Percentiles rank a stretch among this genome's conserved stretches.
Evolutionary conservation across 345 rosid species (phyloP).

Genomic region (Sisymbrium irio): DNA sequence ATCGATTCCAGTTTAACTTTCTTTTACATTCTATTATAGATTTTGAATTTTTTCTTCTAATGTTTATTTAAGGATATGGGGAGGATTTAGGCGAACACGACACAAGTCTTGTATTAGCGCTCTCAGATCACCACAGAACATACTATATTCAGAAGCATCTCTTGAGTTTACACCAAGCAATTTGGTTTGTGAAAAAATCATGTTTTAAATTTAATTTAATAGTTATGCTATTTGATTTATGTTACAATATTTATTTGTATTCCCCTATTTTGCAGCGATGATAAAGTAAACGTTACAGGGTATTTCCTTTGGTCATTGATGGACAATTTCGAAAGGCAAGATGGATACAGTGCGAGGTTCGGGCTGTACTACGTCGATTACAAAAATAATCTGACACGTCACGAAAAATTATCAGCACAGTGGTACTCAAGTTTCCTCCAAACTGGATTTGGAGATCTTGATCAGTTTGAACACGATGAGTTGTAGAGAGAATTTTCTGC

Average conservation of each 20-base stretch:
- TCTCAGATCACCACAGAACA: constrained; percentile 25
- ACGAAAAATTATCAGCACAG: constrained; percentile 22
- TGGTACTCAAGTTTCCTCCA: constrained; percentile 31
- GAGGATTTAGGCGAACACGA: constrained; percentile 33
- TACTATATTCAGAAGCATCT: constrained; percentile 32
- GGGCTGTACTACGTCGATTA: constrained; percentile 22
- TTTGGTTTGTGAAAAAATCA: constrained; percentile 21
- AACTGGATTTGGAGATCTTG: not conserved
- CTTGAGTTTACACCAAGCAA: constrained; percentile 23
- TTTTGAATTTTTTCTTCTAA: not conserved
- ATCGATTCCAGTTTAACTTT: not conserved
- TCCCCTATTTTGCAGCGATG: not conserved
- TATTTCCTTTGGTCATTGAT: constrained; percentile 30
- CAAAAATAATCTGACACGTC: constrained; percentile 32
- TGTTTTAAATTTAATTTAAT: not conserved
- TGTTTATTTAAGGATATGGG: constrained; percentile 29
- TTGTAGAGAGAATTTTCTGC: constrained; percentile 19
- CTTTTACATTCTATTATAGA: not conserved
- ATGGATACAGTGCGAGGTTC: constrained; percentile 24
- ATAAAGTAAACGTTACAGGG: constrained; percentile 35
- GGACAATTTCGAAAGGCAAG: constrained; percentile 35
- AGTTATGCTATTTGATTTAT: not conserved
- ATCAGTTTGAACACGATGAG: constrained; percentile 19
- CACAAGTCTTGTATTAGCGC: constrained; percentile 23
- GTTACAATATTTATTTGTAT: not conserved